Conservation (phyloP, 768 basidiomycete genomes). For the Collybiopsis confluens region DNA sequence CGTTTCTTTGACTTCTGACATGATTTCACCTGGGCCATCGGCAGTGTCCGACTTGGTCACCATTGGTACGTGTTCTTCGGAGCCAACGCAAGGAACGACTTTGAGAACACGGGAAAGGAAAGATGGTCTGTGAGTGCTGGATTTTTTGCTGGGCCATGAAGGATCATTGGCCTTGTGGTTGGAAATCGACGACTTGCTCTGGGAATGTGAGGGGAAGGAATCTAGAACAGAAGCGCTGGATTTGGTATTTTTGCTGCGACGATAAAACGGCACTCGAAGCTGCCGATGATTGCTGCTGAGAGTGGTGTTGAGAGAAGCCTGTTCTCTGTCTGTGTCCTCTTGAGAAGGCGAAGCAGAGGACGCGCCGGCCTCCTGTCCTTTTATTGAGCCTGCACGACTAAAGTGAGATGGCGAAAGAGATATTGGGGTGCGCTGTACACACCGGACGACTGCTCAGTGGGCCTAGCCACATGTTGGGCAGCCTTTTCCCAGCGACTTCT, state of each 20-base stretch:
- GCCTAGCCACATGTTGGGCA: slow-evolving; percentile 14
- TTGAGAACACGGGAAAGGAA: slow-evolving; percentile 29
- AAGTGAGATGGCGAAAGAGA: not conserved
- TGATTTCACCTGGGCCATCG: not conserved
- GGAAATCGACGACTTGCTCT: slow-evolving; percentile 19
- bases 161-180: slow-evolving; percentile 20
- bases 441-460: slow-evolving; percentile 17
- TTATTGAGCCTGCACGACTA: not conserved
- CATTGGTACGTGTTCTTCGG: slow-evolving; percentile 6
- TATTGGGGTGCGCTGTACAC: not conserved
- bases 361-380: slow-evolving; percentile 10
- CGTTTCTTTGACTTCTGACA: slow-evolving; percentile 3
- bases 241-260: slow-evolving; percentile 33
- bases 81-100: slow-evolving; percentile 33
- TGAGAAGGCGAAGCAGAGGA: slow-evolving; percentile 15
- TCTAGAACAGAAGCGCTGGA: slow-evolving; percentile 28
- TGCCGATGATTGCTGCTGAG: slow-evolving; percentile 24
- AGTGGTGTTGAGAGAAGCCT: slow-evolving; percentile 36
- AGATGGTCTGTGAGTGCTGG: slow-evolving; percentile 17
- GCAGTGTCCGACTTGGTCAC: not conserved
- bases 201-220: slow-evolving; percentile 23
- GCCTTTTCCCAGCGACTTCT: slow-evolving; percentile 8
- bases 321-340: slow-evolving; percentile 31
- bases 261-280: slow-evolving; percentile 40
- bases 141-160: slow-evolving; percentile 8